Evolutionary conservation across 139 green algal species (phyloP), one percentile per base, ranked within the genome.

Genomic region (Diplosphaera chodatii): DNA sequence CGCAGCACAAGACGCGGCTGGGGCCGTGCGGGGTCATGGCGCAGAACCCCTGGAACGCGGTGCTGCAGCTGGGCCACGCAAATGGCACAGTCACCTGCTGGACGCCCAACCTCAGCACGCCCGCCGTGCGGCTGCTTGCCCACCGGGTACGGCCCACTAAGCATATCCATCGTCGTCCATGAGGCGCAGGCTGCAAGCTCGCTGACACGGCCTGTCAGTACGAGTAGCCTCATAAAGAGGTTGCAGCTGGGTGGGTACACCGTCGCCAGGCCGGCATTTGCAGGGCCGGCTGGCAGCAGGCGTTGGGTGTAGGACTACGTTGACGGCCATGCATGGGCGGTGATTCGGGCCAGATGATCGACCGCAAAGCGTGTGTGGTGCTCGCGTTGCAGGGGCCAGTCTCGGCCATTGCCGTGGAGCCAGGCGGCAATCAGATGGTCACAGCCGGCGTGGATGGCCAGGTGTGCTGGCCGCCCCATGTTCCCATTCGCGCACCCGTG

Each of bases 1-100:
- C 94, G 15, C 63, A 84, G 62, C 89, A 96, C 81, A 74, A 79
- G 30, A 98, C 92, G 22, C 82, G 82, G 73, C 81, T 94, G 59
- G 95, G 95, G 20, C 84, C 86, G 21, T 92, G 88, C 70, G 63
- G 71, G 23, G 84, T 86, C 4, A 89, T 98, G 88, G 70, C 80
- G 2, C 88, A 91, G 13, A 98, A 99, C 83, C 89, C 91, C 1
- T 90, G 80, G 75, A 99, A 98, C 73, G 93, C 79, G 6, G 90
- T 96, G 32, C 68, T 96, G 62, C 71, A 66, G 40, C 78, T 94
- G 55, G 96, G 96, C 8, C 96, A 99, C 74, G 68, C 76, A 34
- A 92, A 92, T 63, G 95, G 95, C 70, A 89, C 78, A 0, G 92
- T 97, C 32, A 95, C 87, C 32, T 90, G 99, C 88, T 99, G 96